These are phyloP conservation scores for Hypoxylon sp. DNA, from an alignment of 2,329 filamentous ascomycete species.

Conservation along the genomic window DNA sequence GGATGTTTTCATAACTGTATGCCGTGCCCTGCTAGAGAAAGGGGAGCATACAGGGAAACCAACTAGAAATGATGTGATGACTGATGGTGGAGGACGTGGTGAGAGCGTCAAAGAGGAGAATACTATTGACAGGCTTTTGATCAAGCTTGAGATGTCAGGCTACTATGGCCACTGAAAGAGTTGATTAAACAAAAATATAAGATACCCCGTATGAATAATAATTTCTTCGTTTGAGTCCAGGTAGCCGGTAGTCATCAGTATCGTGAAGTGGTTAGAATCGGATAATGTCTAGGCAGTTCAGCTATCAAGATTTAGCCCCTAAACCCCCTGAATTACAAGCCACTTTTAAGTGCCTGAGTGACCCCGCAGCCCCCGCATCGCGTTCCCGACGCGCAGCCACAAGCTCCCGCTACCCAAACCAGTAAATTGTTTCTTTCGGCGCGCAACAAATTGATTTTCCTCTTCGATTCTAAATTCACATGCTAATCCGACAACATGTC, in stretches of 20 bases:
- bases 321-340: constrained; percentile 21
- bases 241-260: neutral
- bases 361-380: constrained; percentile 37
- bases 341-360: constrained; percentile 4
- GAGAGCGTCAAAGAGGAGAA: constrained; percentile 63
- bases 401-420: constrained; percentile 31
- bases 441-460: constrained; percentile 14
- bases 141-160: constrained; percentile 78
- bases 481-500: constrained; percentile 60
- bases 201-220: constrained; percentile 47
- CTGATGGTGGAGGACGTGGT: constrained; percentile 57
- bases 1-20: constrained; percentile 81
- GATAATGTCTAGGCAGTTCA: neutral
- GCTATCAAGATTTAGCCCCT: neutral
- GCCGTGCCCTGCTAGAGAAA: constrained; percentile 76
- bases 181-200: constrained; percentile 41
- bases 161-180: constrained; percentile 67
- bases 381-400: constrained; percentile 29
- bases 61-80: constrained; percentile 47
- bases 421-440: constrained; percentile 42
- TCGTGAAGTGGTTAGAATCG: neutral
- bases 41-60: constrained; percentile 61
- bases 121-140: constrained; percentile 76
- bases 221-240: neutral
- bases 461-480: constrained; percentile 13